Conservation (phyloP, 768 basidiomycete genomes). For the Hygrocybe punicea region DNA sequence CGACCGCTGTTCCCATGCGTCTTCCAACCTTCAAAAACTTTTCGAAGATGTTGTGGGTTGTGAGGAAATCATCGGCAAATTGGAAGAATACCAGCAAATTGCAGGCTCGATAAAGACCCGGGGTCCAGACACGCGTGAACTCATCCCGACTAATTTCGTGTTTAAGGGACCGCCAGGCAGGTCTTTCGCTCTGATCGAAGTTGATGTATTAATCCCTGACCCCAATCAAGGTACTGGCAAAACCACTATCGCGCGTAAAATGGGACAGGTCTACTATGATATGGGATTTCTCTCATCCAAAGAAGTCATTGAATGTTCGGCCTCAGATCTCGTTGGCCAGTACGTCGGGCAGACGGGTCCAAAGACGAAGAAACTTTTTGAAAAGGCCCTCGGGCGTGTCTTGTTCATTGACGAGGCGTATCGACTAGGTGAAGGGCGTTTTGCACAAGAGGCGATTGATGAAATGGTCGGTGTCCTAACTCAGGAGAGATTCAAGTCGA, state of each 20-base stretch:
- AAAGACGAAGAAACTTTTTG: constrained; percentile 56
- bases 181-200: constrained; percentile 4
- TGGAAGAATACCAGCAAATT: constrained; percentile 52
- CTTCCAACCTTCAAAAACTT: constrained; percentile 49
- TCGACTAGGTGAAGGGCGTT: constrained; percentile 55
- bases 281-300: constrained; percentile 50
- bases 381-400: constrained; percentile 63
- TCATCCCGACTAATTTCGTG: constrained; percentile 63
- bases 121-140: constrained; percentile 44
- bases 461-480: constrained; percentile 66
- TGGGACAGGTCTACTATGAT: constrained; percentile 60
- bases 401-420: constrained; percentile 75
- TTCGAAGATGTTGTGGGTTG: constrained; percentile 65
- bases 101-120: constrained; percentile 40
- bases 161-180: constrained; percentile 73
- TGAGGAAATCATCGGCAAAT: constrained; percentile 48
- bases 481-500: constrained; percentile 51
- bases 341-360: constrained; percentile 73
- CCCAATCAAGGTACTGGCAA: constrained; percentile 53
- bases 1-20: constrained; percentile 47
- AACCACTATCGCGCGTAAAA: constrained; percentile 58
- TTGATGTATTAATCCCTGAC: not conserved
- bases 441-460: constrained; percentile 70
- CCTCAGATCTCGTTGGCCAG: constrained; percentile 64
- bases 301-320: constrained; percentile 67